Conservation (phyloP, 371 early-diverging fungal genomes). For the Mucor piriformis region DNA sequence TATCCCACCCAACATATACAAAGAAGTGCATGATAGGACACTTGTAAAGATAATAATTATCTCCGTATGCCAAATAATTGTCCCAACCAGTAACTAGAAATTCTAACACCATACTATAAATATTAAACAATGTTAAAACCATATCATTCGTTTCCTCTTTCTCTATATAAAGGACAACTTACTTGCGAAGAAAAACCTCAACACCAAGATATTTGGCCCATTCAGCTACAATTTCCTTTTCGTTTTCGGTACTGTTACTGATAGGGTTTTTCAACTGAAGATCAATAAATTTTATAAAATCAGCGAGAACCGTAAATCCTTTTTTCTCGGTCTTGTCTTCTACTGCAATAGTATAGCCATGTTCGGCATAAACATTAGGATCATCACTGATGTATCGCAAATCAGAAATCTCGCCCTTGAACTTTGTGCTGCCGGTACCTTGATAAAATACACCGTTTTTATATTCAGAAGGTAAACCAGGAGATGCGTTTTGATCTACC, state of each 20-base stretch:
- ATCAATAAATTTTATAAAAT: neutral
- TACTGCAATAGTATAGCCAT: neutral
- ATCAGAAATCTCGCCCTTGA: neutral
- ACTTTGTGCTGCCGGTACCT: neutral
- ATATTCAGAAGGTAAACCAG: neutral
- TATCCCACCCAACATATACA: slow-evolving; percentile 11
- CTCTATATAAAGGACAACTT: neutral
- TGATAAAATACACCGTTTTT: neutral
- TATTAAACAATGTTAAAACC: neutral
- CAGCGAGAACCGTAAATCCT: neutral
- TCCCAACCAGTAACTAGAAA: slow-evolving; percentile 28
- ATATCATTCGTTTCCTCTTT: neutral
- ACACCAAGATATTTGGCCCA: neutral
- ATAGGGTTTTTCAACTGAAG: neutral
- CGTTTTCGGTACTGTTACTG: slow-evolving; percentile 1
- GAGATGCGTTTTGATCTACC: neutral
- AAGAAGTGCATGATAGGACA: slow-evolving; percentile 9
- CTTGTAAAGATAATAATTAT: slow-evolving; percentile 32
- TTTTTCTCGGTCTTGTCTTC: neutral
- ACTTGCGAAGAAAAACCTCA: neutral
- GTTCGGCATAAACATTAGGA: neutral
- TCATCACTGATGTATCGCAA: neutral
- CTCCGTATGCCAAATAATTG: slow-evolving; percentile 18
- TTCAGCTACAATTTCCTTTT: neutral
- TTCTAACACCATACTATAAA: slow-evolving; percentile 28